phyloP scores from a whole-genome alignment of 192 early-diverging fungal species.

The Funneliformis mosseae region DNA sequence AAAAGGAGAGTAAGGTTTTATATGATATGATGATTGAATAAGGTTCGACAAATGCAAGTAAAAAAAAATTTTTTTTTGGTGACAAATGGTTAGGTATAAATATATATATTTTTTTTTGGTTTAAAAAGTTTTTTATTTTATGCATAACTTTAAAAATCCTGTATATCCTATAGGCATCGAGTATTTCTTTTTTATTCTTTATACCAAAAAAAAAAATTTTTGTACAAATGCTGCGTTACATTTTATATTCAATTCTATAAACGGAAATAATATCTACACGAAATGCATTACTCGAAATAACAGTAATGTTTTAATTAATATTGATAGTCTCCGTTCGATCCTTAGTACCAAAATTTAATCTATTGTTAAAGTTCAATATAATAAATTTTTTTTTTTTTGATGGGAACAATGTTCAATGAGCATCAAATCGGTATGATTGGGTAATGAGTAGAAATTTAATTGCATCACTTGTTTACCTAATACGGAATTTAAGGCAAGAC shows the following conservation, averaged over 20 bases:
- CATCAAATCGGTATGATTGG: background rate
- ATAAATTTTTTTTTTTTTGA: background rate
- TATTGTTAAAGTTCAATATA: background rate
- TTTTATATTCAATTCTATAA: background rate
- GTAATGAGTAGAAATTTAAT: background rate
- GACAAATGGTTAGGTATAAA: background rate
- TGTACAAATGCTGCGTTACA: background rate
- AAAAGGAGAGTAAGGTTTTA: too few species aligned
- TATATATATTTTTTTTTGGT: background rate
- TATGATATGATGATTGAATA: background rate
- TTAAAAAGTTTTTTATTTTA: background rate
- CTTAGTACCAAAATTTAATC: background rate
- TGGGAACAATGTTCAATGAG: background rate
- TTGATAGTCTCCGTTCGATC: background rate
- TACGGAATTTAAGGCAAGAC: too few species aligned
- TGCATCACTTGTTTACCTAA: too few species aligned
- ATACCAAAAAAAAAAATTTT: background rate
- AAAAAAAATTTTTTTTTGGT: background rate
- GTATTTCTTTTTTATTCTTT: background rate
- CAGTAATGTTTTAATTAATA: too few species aligned
- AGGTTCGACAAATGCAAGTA: background rate
- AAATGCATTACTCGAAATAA: too few species aligned
- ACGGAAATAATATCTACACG: background rate
- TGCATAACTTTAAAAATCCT: background rate
- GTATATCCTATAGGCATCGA: too few species aligned